Evolutionary conservation across 345 rosid genomes (phyloP), one percentile per base, ranked within the genome.

Genomic region (Geranium brycei): DNA sequence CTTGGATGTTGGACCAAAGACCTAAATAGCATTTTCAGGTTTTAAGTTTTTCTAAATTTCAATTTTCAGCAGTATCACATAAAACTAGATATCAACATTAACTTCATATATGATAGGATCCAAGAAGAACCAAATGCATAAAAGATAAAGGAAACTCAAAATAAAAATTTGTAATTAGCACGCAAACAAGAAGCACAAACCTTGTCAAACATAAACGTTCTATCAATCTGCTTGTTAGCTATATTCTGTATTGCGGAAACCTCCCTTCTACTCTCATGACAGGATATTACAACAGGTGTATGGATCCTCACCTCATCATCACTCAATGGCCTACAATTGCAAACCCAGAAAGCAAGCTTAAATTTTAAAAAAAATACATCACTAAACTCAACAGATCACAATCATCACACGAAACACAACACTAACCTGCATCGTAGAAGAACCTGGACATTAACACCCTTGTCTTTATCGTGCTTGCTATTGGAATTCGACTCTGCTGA

Each of bases 391-490:
- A 66, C 13, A 61, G 47, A 3, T 16, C 28, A 23, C 28, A 23
- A 23, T 23, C 28, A 23, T 23, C 28, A 18, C 63, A 1, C 41
- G 7, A 35, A 35, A 35, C 41, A 4, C 5, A 35, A 1, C 10
- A 58, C 77, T 28, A 30, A 93, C 99, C 99, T 88, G 91, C 99
- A 93, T 68, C 99, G 97, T 66, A 90, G 78, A 57, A 91, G 82
- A 68, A 93, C 99, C 75, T 93, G 99, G 32, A 93, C 96, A 75
- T 88, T 93, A 13, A 93, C 99, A 61, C 99, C 97, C 76, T 93
- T 93, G 7, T 93, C 99, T 73, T 75, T 91, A 64, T 93, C 99
- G 63, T 74, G 77, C 68, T 83, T 93, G 63, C 65, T 73, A 51
- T 69, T 80, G 3, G 86, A 78, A 78, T 72, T 85, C 18, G 88